Conservation (phyloP, 164 flowering plant species). For the Magnolia changhungtana region DNA sequence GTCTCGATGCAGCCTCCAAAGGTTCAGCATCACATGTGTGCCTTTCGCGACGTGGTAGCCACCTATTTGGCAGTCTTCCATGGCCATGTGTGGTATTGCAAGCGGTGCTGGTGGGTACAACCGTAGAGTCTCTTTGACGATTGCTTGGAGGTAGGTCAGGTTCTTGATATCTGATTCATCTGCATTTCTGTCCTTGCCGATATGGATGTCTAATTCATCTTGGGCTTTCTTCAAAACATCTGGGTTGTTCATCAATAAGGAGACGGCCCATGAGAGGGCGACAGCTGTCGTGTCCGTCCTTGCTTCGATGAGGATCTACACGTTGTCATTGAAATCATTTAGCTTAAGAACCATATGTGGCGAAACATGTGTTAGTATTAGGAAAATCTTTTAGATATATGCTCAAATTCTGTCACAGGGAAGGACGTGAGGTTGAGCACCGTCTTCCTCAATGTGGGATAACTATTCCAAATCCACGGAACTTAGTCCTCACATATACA, state of each 20-base stretch:
- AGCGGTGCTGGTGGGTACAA: slow-evolving; percentile 9
- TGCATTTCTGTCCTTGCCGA: slow-evolving; percentile 3
- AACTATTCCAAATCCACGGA: too few species aligned
- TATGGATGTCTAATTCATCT: slow-evolving; percentile 10
- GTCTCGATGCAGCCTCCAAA: slow-evolving; percentile 12
- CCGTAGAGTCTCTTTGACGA: slow-evolving; percentile 11
- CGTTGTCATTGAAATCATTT: not conserved
- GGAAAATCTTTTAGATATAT: too few species aligned
- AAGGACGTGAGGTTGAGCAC: too few species aligned
- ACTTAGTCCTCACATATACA: too few species aligned
- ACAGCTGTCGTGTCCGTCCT: slow-evolving; percentile 9
- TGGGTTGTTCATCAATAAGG: slow-evolving; percentile 1
- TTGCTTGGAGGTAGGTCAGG: slow-evolving; percentile 7
- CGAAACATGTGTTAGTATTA: too few species aligned
- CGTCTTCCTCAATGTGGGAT: too few species aligned
- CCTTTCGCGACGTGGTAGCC: slow-evolving; percentile 2
- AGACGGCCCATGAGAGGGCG: slow-evolving; percentile 5
- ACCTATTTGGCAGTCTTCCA: slow-evolving; percentile 2
- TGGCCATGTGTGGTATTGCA: slow-evolving; percentile 1
- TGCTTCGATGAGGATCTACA: not conserved
- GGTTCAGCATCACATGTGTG: slow-evolving; percentile 5
- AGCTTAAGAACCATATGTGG: not conserved
- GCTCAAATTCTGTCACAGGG: too few species aligned
- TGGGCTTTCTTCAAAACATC: slow-evolving; percentile 7
- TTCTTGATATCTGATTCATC: slow-evolving; percentile 15